These are phyloP conservation scores for Tolypocladium inflatum DNA, from an alignment of 2,329 filamentous ascomycete species.

Conservation along the genomic window DNA sequence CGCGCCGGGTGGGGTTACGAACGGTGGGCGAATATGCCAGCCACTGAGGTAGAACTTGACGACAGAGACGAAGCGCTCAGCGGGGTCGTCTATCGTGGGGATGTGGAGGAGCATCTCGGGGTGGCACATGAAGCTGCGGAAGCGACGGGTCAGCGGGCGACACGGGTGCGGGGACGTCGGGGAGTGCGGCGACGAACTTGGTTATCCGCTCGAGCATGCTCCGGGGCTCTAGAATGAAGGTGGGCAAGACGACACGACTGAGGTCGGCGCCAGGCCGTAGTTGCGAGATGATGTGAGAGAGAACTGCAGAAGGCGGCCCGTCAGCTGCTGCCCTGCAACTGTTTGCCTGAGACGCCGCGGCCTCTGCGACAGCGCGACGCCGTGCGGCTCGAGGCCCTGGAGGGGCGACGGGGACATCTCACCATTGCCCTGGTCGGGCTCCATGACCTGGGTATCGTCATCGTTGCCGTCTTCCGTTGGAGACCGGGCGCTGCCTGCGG, in stretches of 20 bases:
- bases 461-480: conserved; percentile 46
- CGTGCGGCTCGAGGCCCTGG: not conserved
- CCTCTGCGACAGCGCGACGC: conserved; percentile 4
- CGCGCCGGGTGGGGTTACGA: conserved; percentile 27
- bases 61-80: conserved; percentile 84
- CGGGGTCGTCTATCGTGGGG: conserved; percentile 76
- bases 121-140: conserved; percentile 90
- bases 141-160: conserved; percentile 5
- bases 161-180: not conserved
- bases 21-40: conserved; percentile 98
- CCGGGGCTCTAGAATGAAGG: conserved; percentile 93
- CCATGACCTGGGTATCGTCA: conserved; percentile 75
- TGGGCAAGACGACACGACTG: conserved; percentile 87
- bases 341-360: not conserved
- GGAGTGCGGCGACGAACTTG: conserved; percentile 53
- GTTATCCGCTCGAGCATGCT: conserved; percentile 99
- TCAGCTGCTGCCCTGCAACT: not conserved
- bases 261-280: conserved; percentile 90
- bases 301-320: conserved; percentile 45
- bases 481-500: conserved; percentile 38
- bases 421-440: conserved; percentile 93
- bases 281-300: conserved; percentile 95
- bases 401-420: conserved; percentile 21
- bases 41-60: conserved; percentile 97
- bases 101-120: conserved; percentile 91